Percentiles rank a stretch among this genome's conserved stretches.
Evolutionary conservation across 495 filamentous ascomycete genomes (phyloP).

Genomic region (Monascus purpureus): DNA sequence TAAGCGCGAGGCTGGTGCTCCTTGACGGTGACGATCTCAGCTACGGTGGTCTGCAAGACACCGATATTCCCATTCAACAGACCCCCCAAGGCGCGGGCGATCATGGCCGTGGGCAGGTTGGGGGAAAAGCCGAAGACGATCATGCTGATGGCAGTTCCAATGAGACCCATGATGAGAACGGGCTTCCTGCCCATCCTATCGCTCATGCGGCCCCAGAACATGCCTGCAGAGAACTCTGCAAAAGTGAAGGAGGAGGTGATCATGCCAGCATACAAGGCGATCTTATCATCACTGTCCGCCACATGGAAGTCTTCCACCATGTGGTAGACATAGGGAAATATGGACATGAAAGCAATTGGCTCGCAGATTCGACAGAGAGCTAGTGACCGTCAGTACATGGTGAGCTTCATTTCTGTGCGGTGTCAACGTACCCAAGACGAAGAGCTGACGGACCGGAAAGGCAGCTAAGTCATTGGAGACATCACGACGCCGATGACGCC

Average conservation of each 20-base stretch:
- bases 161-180: conserved; percentile 72
- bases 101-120: conserved; percentile 67
- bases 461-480: conserved; percentile 20
- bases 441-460: conserved; percentile 49
- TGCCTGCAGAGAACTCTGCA: conserved; percentile 79
- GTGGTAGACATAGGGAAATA: conserved; percentile 97
- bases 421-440: conserved; percentile 54
- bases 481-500: conserved; percentile 20
- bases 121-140: conserved; percentile 83
- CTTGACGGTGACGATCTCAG: conserved; percentile 80
- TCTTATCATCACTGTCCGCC: conserved; percentile 60
- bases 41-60: conserved; percentile 88
- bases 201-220: conserved; percentile 87
- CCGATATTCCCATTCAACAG: conserved; percentile 93
- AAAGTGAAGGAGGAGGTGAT: conserved; percentile 95
- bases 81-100: conserved; percentile 80
- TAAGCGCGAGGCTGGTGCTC: conserved; percentile 87
- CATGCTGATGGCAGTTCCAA: conserved; percentile 88
- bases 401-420: background rate
- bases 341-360: conserved; percentile 98
- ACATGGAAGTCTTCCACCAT: conserved; percentile 91
- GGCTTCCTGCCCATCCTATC: conserved; percentile 89
- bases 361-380: conserved; percentile 83
- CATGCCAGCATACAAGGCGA: conserved; percentile 88
- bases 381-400: background rate